Percentiles rank a stretch among this genome's conserved stretches.
phyloP scores from a whole-genome alignment of 768 basidiomycete species.

The Boletus rubescentipes region DNA sequence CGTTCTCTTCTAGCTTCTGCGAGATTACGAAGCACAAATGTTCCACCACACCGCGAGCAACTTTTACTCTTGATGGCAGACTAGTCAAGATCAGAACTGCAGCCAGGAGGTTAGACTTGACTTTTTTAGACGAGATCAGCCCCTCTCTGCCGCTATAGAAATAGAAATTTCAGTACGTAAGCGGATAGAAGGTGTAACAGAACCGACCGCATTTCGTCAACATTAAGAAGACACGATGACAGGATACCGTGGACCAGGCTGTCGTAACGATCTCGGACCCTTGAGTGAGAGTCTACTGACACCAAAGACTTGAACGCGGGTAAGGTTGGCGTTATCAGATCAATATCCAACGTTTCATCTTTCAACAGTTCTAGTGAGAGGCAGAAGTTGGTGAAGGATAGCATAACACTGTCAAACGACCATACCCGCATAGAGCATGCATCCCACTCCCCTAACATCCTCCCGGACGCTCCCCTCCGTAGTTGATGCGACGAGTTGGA shows the following conservation, averaged over 20 bases:
- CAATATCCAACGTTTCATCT: slow-evolving; percentile 79
- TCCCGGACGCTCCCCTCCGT: slow-evolving; percentile 59
- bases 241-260: slow-evolving; percentile 74
- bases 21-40: slow-evolving; percentile 82
- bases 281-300: slow-evolving; percentile 43
- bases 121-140: slow-evolving; percentile 70
- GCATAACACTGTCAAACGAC: neutral
- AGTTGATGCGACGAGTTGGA: slow-evolving; percentile 55
- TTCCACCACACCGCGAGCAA: slow-evolving; percentile 77
- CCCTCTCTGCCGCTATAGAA: slow-evolving; percentile 73
- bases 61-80: slow-evolving; percentile 60
- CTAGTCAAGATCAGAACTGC: slow-evolving; percentile 83
- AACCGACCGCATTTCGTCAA: slow-evolving; percentile 89
- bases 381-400: neutral
- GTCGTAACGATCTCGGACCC: slow-evolving; percentile 52
- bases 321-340: slow-evolving; percentile 78
- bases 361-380: slow-evolving; percentile 65
- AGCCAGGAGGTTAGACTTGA: slow-evolving; percentile 88
- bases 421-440: slow-evolving; percentile 76
- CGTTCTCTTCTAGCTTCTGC: slow-evolving; percentile 68
- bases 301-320: slow-evolving; percentile 77
- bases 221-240: slow-evolving; percentile 80
- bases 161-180: slow-evolving; percentile 6
- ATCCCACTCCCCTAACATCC: slow-evolving; percentile 75
- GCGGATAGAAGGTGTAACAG: neutral